A percentile compares a stretch with the other conserved stretches of the same genome.
These are phyloP conservation scores for Candida gorgasii DNA, from an alignment of 805 yeast genomes.

Conservation along the genomic window DNA sequence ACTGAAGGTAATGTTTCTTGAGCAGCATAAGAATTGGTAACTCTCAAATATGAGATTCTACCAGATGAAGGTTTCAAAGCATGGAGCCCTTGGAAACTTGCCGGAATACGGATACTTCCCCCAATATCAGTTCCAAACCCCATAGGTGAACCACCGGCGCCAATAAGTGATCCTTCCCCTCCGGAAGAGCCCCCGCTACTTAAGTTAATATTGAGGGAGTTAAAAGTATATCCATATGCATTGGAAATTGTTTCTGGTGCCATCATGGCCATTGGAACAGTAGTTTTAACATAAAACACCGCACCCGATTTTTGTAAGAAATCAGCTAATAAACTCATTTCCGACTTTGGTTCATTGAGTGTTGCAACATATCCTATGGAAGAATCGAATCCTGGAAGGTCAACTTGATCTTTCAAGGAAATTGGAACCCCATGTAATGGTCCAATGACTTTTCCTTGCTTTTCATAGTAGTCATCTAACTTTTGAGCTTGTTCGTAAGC, in stretches of 20 bases:
- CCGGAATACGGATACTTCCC: constrained; percentile 25
- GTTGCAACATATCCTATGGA: constrained; percentile 21
- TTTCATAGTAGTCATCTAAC: constrained; percentile 18
- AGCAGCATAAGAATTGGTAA: constrained; percentile 23
- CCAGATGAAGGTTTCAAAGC: constrained; percentile 24
- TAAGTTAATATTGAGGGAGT: constrained; percentile 20
- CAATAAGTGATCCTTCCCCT: constrained; percentile 27
- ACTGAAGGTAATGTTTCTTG: constrained; percentile 23
- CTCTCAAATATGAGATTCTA: constrained; percentile 19
- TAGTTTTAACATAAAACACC: constrained; percentile 23
- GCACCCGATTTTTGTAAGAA: constrained; percentile 19
- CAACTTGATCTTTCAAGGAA: constrained; percentile 25
- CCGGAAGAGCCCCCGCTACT: constrained; percentile 27
- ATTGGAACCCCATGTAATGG: constrained; percentile 24
- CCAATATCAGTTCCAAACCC: constrained; percentile 30
- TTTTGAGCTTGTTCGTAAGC: constrained; percentile 19
- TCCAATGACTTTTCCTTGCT: constrained; percentile 11
- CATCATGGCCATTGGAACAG: constrained; percentile 25
- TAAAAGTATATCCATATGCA: constrained; percentile 22
- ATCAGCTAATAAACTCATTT: constrained; percentile 10
- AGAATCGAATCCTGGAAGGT: constrained; percentile 20
- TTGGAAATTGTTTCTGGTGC: constrained; percentile 22
- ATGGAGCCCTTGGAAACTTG: constrained; percentile 23
- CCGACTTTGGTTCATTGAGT: constrained; percentile 7
- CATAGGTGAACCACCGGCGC: constrained; percentile 20